Percentiles rank a stretch among this genome's conserved stretches.
Conservation (phyloP, 2,329 filamentous ascomycete genomes). For the Aspergillaceae sp. region DNA sequence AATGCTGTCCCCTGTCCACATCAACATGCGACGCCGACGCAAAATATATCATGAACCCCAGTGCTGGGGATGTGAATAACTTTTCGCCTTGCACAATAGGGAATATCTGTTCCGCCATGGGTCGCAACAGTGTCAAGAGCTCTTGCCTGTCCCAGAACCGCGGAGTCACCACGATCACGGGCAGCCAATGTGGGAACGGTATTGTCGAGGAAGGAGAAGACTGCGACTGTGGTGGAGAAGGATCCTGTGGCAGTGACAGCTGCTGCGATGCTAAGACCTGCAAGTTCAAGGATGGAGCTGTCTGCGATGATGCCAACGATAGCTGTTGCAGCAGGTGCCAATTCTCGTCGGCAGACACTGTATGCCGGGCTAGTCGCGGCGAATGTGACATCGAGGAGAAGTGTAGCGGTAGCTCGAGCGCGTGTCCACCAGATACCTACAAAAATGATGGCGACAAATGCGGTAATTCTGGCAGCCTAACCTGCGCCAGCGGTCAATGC, state of each 20-base stretch:
- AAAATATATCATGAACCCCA: constrained; percentile 94
- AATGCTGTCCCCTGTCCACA: constrained; percentile 71
- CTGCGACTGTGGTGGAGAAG: constrained; percentile 81
- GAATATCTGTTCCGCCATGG: constrained; percentile 84
- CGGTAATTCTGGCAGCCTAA: constrained; percentile 51
- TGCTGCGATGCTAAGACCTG: constrained; percentile 86
- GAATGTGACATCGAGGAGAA: constrained; percentile 77
- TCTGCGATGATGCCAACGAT: constrained; percentile 58
- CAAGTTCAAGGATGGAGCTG: constrained; percentile 64
- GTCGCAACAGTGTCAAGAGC: constrained; percentile 65
- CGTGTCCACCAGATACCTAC: constrained; percentile 66
- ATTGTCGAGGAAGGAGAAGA: constrained; percentile 93
- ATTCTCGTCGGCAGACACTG: constrained; percentile 48
- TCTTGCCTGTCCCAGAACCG: constrained; percentile 77
- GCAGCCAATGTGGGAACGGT: constrained; percentile 86
- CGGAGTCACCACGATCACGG: constrained; percentile 70
- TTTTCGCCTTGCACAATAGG: constrained; percentile 89
- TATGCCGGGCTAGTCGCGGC: constrained; percentile 74
- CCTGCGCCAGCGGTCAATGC: constrained; percentile 87
- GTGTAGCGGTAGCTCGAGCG: constrained; percentile 63
- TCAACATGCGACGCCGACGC: constrained; percentile 63
- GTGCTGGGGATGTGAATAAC: constrained; percentile 61
- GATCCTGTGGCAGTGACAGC: constrained; percentile 61
- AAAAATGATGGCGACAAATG: constrained; percentile 63
- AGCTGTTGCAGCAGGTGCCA: constrained; percentile 39